A percentile compares a stretch with the other conserved stretches of the same genome.
Evolutionary conservation across 2,329 filamentous ascomycete species (phyloP).

Genomic region (Myriosclerotinia duriaeana): DNA sequence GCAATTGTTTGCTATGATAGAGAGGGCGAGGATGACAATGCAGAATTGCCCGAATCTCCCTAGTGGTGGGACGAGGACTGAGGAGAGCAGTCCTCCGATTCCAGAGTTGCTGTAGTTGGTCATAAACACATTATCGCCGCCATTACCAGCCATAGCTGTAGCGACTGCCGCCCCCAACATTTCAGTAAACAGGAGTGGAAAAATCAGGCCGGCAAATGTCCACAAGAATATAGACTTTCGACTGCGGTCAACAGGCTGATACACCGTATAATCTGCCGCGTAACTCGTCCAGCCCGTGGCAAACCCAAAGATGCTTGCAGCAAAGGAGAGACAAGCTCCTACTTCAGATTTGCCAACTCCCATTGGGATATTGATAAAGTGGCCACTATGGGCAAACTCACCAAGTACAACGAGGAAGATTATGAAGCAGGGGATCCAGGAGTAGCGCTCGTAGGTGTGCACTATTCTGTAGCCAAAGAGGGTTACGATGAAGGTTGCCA

Average conservation of each 20-base stretch:
- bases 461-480: constrained; percentile 75
- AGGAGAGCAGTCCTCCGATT: constrained; percentile 64
- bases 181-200: constrained; percentile 72
- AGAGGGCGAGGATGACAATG: constrained; percentile 63
- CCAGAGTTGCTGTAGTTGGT: constrained; percentile 55
- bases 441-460: constrained; percentile 73
- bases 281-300: constrained; percentile 72
- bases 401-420: constrained; percentile 72
- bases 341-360: constrained; percentile 57
- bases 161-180: constrained; percentile 70
- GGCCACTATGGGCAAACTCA: constrained; percentile 64
- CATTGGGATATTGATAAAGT: constrained; percentile 63
- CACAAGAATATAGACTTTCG: constrained; percentile 64
- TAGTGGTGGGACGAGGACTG: constrained; percentile 59
- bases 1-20: constrained; percentile 69
- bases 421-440: constrained; percentile 70
- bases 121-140: constrained; percentile 54
- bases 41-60: constrained; percentile 73
- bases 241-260: constrained; percentile 64
- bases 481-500: constrained; percentile 67
- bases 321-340: constrained; percentile 63
- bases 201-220: constrained; percentile 67
- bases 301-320: constrained; percentile 66
- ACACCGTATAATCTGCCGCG: constrained; percentile 78
- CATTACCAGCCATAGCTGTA: constrained; percentile 59